These are phyloP conservation scores for Setaria viridis DNA, from an alignment of 202 grass and related monocot species.

Conservation along the genomic window DNA sequence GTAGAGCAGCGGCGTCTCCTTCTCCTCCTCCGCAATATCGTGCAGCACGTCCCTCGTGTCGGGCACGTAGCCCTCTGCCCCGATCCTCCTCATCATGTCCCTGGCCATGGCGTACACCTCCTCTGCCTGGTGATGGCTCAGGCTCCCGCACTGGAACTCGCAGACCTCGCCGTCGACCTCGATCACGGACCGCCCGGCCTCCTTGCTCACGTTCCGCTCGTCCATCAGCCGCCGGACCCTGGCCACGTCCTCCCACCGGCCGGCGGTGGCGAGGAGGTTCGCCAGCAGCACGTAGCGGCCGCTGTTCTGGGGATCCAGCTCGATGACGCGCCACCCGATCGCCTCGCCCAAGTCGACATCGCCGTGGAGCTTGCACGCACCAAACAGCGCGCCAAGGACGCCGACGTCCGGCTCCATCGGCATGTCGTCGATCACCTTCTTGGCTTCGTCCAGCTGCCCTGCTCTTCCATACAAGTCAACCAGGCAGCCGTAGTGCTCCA, in stretches of 20 bases:
- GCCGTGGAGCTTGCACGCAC: slow-evolving; percentile 77
- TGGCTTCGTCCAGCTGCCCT: slow-evolving; percentile 77
- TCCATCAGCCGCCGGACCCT: slow-evolving; percentile 64
- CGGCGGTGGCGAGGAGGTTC: slow-evolving; percentile 67
- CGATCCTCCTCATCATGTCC: slow-evolving; percentile 65
- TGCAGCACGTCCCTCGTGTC: slow-evolving; percentile 53
- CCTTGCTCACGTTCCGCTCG: slow-evolving; percentile 62
- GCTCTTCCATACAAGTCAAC: slow-evolving; percentile 82
- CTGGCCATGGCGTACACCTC: slow-evolving; percentile 62
- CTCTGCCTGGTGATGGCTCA: slow-evolving; percentile 44
- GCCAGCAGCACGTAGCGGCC: slow-evolving; percentile 84
- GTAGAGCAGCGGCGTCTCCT: slow-evolving; percentile 57
- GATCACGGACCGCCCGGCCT: slow-evolving; percentile 62
- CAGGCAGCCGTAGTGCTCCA: slow-evolving; percentile 90
- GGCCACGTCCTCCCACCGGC: slow-evolving; percentile 69
- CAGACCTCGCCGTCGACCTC: slow-evolving; percentile 56
- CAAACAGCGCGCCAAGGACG: slow-evolving; percentile 82
- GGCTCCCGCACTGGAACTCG: slow-evolving; percentile 60
- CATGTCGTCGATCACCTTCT: slow-evolving; percentile 76
- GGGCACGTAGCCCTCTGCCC: slow-evolving; percentile 54
- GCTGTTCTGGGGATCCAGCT: slow-evolving; percentile 71
- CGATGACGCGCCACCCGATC: slow-evolving; percentile 71
- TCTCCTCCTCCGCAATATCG: slow-evolving; percentile 54
- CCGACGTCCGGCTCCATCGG: slow-evolving; percentile 69
- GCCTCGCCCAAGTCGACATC: slow-evolving; percentile 59